Evolutionary conservation across 345 rosid species (phyloP).

Genomic region (Corchorus olitorius): DNA sequence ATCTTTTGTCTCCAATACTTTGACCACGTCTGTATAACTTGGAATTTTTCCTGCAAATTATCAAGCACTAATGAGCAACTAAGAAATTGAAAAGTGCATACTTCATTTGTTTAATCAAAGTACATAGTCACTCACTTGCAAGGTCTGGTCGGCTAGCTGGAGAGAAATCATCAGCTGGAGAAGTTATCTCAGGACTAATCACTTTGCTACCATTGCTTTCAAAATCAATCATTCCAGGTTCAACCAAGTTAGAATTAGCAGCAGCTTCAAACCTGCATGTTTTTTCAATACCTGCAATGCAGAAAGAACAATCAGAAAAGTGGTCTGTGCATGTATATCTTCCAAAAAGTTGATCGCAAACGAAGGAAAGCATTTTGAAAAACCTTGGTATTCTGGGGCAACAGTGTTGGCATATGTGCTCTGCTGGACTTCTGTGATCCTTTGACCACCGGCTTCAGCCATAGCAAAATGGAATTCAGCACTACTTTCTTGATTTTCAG

Average conservation of each 20-base stretch:
- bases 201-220: constrained; percentile 2
- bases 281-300: neutral
- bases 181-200: neutral
- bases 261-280: neutral
- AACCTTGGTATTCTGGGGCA: constrained; percentile 19
- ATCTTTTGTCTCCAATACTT: constrained; percentile 1
- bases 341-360: neutral
- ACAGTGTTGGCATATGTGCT: neutral
- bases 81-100: too few relatives aligned
- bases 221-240: neutral
- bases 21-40: neutral
- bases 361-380: constrained; percentile 8
- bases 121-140: constrained; percentile 4
- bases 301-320: neutral
- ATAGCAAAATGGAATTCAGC: constrained; percentile 9
- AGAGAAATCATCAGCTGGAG: neutral
- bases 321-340: neutral
- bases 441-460: constrained; percentile 8
- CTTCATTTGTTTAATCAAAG: constrained; percentile 7
- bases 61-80: constrained; percentile 8
- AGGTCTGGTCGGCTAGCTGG: neutral
- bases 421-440: constrained; percentile 12
- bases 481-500: constrained; percentile 1
- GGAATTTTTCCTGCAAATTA: constrained; percentile 13
- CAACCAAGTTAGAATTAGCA: neutral